Evolutionary conservation across 2,329 filamentous ascomycete genomes (phyloP).

Genomic region (Talaromyces sp.): DNA sequence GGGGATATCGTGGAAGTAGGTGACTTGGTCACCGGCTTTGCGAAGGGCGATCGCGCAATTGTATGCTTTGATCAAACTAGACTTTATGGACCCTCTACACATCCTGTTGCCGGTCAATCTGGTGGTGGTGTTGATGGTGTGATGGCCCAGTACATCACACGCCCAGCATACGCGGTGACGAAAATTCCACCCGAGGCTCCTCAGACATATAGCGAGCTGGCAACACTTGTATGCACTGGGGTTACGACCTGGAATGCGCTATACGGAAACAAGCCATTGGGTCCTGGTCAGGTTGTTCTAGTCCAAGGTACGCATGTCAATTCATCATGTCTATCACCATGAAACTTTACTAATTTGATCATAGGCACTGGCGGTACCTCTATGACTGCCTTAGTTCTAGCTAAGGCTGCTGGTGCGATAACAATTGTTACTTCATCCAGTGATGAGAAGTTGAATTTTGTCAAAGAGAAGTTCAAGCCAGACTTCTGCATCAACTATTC

Average conservation of each 20-base stretch:
- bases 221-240: constrained; percentile 43
- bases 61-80: constrained; percentile 13
- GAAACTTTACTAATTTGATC: neutral
- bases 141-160: constrained; percentile 41
- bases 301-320: constrained; percentile 26
- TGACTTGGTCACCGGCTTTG: constrained; percentile 16
- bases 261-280: constrained; percentile 37
- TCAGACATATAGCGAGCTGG: constrained; percentile 34
- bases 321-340: neutral
- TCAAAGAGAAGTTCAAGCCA: constrained; percentile 44
- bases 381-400: constrained; percentile 43
- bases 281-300: constrained; percentile 21
- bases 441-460: constrained; percentile 32
- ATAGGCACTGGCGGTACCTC: constrained; percentile 48
- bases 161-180: constrained; percentile 37
- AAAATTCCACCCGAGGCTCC: constrained; percentile 34
- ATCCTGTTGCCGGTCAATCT: constrained; percentile 15
- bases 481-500: constrained; percentile 51
- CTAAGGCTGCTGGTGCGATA: constrained; percentile 49
- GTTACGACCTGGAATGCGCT: constrained; percentile 49
- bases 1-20: constrained; percentile 40
- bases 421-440: constrained; percentile 51
- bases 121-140: constrained; percentile 40
- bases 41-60: constrained; percentile 55
- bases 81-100: constrained; percentile 9